A percentile compares a stretch with the other conserved stretches of the same genome.
These are phyloP conservation scores for Colletotrichum sp. DNA, from an alignment of 2,329 filamentous ascomycete genomes.

Conservation along the genomic window DNA sequence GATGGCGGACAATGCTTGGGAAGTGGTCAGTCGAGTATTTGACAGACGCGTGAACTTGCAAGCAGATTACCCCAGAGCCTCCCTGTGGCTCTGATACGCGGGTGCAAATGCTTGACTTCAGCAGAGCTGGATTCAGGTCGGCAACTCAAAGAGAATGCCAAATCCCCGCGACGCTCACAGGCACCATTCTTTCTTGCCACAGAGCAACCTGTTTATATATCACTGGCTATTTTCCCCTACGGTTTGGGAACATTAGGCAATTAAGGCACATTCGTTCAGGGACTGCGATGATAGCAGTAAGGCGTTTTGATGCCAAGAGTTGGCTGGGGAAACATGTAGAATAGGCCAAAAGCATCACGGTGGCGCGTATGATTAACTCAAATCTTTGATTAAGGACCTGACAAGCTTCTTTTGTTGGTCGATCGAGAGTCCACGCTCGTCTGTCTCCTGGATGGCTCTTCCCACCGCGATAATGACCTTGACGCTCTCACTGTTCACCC, in stretches of 20 bases:
- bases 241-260: background rate
- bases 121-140: background rate
- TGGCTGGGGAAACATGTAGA: slow-evolving; percentile 14
- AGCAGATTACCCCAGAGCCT: background rate
- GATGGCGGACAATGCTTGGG: background rate
- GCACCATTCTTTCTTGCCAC: background rate
- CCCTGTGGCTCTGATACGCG: background rate
- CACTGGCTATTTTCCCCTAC: background rate
- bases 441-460: slow-evolving; percentile 77
- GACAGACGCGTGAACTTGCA: slow-evolving; percentile 11
- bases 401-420: slow-evolving; percentile 76
- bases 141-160: background rate
- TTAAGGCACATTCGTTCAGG: background rate
- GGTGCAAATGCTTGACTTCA: background rate
- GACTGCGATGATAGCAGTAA: background rate
- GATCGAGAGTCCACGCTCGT: slow-evolving; percentile 67
- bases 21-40: slow-evolving; percentile 1
- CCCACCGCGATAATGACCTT: slow-evolving; percentile 80
- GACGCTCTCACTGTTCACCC: slow-evolving; percentile 82
- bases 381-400: slow-evolving; percentile 66
- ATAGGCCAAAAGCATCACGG: slow-evolving; percentile 16
- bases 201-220: background rate
- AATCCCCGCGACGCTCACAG: background rate
- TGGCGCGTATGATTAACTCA: slow-evolving; percentile 42
- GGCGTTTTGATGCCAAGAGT: slow-evolving; percentile 8